Conservation (phyloP, 2,329 filamentous ascomycete species). For the Ophiostoma quercus region DNA sequence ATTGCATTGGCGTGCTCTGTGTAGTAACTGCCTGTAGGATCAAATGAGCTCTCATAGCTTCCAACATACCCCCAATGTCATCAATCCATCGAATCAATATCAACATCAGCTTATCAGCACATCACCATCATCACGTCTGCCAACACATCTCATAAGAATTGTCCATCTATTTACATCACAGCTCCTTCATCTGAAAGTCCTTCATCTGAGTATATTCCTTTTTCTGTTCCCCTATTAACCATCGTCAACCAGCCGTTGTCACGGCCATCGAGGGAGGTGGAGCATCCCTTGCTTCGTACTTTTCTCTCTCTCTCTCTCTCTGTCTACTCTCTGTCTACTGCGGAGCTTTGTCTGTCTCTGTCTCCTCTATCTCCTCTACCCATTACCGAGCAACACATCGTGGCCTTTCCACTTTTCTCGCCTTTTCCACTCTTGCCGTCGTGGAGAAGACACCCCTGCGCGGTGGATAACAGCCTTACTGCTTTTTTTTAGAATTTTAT, state of each 20-base stretch:
- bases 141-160: too few species aligned
- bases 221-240: constrained; percentile 11
- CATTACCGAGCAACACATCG: constrained; percentile 13
- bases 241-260: constrained; percentile 2
- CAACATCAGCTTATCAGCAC: not conserved
- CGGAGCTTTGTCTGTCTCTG: not conserved
- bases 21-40: not conserved
- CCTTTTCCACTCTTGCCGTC: constrained; percentile 5
- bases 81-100: not conserved
- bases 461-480: constrained; percentile 11
- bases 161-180: too few species aligned
- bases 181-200: not conserved
- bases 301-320: not conserved
- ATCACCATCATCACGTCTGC: not conserved
- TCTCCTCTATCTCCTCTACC: not conserved
- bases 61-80: not conserved
- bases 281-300: constrained; percentile 8
- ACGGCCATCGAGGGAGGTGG: constrained; percentile 10
- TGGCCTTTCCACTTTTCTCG: constrained; percentile 9
- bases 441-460: constrained; percentile 12
- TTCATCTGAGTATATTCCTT: not conserved
- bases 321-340: too few species aligned
- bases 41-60: not conserved
- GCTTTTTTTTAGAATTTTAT: not conserved
- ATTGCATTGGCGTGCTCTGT: not conserved